Evolutionary conservation across 208 protist species (phyloP), one percentile per base, ranked within the genome.

Genomic region (Zelonia costaricensis): DNA sequence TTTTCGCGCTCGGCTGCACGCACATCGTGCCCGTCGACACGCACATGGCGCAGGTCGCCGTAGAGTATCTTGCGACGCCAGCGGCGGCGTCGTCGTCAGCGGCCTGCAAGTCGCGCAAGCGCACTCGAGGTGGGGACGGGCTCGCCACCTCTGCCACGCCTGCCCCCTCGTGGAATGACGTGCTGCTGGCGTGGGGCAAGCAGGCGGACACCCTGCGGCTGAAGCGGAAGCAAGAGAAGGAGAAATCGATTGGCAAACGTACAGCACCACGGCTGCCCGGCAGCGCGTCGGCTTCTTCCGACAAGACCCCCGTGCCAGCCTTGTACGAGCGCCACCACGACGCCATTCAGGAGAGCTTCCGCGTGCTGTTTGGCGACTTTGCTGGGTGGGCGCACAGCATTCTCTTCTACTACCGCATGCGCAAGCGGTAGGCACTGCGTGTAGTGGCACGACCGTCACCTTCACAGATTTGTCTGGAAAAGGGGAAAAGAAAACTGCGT

Each of bases 21-120:
- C 63, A 83, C 27, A 8, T 92, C 35, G 86, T 93, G 9, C 90
- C 90, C n/a, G 83, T 93, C 22, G 90, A 95, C 65, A 95, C 90
- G n/a, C 90, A 95, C 72, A 91, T 93, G 74, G 71, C 78, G 13
- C 90, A 95, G 57, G 59, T 92, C 5, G 86, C 90, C 0, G 58
- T 63, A 45, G 53, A 65, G 61, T 93, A 88, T 51, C 59, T 92
- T 4, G 16, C 51, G 0, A 9, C 38, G 10, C 22, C 16, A 15
- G 12, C 20, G 23, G 22, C 25, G 39, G 48, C 28, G 35, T n/a
- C 23, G 35, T 27, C 16, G 38, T 5, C 35, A 36, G 4, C 43
- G 42, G 16, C 25, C 16, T 38, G 6, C 1, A 31, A 10, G 9
- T 18, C 57, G 18, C 44, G 48, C 15, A 67, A 57, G 22, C 48